Conservation (phyloP, 306 rosid species). For the Cucurbita maxima region DNA sequence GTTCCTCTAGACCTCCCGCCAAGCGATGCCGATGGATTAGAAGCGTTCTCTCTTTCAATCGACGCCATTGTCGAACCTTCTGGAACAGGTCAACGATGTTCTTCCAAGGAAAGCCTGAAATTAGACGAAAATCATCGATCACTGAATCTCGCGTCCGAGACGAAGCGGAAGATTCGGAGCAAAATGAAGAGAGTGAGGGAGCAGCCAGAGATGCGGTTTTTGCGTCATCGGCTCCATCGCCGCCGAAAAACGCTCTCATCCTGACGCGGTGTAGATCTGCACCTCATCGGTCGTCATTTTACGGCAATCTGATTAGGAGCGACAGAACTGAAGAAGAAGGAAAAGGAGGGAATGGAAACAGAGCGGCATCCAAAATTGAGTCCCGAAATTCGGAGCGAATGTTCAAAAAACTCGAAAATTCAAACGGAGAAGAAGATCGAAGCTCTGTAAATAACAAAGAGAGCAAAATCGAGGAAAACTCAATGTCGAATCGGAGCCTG, state of each 20-base stretch:
- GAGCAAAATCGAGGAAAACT: not conserved
- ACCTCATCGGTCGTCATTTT: slow-evolving; percentile 60
- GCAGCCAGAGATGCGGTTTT: slow-evolving; percentile 5
- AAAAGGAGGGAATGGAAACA: slow-evolving; percentile 13
- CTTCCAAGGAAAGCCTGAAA: slow-evolving; percentile 22
- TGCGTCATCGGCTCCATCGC: slow-evolving; percentile 13
- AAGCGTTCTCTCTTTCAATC: slow-evolving; percentile 22
- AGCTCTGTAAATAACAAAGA: not conserved
- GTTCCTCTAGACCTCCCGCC: slow-evolving; percentile 7
- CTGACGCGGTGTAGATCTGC: slow-evolving; percentile 73
- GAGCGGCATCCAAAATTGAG: not conserved
- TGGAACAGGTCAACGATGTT: slow-evolving; percentile 38
- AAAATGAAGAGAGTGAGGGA: slow-evolving; percentile 12
- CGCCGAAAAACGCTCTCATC: slow-evolving; percentile 60
- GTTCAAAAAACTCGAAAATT: not conserved
- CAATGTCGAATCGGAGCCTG: slow-evolving; percentile 7
- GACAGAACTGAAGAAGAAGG: slow-evolving; percentile 29
- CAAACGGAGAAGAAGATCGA: not conserved
- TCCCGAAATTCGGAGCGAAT: not conserved
- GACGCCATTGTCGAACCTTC: slow-evolving; percentile 17
- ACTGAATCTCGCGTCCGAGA: slow-evolving; percentile 14
- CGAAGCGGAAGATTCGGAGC: slow-evolving; percentile 15
- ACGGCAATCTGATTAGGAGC: slow-evolving; percentile 20
- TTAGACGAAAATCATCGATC: slow-evolving; percentile 10
- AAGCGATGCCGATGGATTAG: slow-evolving; percentile 31